Percentiles rank a stretch among this genome's conserved stretches.
phyloP scores from a whole-genome alignment of 1,139 yeast genomes.

The Nadsonia starkeyi-henricii region DNA sequence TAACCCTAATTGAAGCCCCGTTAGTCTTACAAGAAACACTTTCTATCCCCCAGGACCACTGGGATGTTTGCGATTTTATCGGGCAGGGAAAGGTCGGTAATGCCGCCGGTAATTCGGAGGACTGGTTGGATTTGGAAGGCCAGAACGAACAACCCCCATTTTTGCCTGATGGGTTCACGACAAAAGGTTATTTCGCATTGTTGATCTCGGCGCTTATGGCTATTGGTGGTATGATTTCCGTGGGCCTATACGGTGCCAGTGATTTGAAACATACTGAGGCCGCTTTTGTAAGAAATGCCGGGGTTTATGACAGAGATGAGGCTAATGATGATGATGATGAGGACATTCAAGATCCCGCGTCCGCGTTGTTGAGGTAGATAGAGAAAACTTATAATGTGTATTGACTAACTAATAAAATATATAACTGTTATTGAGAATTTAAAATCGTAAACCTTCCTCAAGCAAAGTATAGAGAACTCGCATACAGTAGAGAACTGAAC shows the following conservation, averaged over 20 bases:
- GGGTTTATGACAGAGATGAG: conserved; percentile 12
- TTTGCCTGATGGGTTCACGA: conserved; percentile 73
- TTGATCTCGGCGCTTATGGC: conserved; percentile 65
- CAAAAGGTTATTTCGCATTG: conserved; percentile 73
- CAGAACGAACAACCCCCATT: conserved; percentile 48
- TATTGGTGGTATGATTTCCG: conserved; percentile 54
- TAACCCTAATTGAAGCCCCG: conserved; percentile 68
- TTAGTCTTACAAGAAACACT: conserved; percentile 36
- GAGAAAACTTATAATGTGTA: no score
- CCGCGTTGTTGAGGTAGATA: not conserved
- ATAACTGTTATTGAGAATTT: no score
- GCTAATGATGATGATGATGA: conserved; percentile 11
- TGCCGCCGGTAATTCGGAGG: conserved; percentile 65
- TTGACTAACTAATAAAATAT: no score
- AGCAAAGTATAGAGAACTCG: no score
- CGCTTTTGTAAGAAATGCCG: conserved; percentile 5
- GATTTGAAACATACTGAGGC: conserved; percentile 23
- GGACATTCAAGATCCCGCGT: conserved; percentile 5
- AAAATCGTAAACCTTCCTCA: no score
- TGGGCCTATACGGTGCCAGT: conserved; percentile 64
- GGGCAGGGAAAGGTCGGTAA: conserved; percentile 48
- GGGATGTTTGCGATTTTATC: conserved; percentile 41
- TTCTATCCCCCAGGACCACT: conserved; percentile 42
- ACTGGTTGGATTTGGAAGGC: conserved; percentile 56
- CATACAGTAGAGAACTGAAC: no score